A percentile compares a stretch with the other conserved stretches of the same genome.
Evolutionary conservation across 257 asterid genomes (phyloP).

Genomic region (Solanum infundibuliforme): DNA sequence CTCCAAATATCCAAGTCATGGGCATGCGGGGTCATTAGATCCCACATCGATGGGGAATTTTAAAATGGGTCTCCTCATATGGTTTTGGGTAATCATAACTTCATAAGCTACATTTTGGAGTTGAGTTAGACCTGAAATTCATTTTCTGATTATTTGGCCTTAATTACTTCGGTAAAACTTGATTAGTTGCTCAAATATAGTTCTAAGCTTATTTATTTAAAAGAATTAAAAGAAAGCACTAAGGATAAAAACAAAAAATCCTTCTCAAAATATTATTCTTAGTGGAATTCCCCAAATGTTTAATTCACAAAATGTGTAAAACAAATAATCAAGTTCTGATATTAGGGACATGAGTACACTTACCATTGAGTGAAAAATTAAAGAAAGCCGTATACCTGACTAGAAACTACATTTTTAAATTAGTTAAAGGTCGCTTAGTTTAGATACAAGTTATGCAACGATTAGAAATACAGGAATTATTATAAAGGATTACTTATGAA

Average conservation of each 20-base stretch:
- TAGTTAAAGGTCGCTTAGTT: not conserved
- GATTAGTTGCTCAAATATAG: not conserved
- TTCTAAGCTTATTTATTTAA: not conserved
- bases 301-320: not conserved
- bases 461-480: not conserved
- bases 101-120: not conserved
- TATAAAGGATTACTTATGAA: not conserved
- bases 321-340: not conserved
- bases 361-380: not conserved
- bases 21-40: not conserved
- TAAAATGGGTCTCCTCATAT: not conserved
- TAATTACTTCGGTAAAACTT: not conserved
- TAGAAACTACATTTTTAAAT: not conserved
- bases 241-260: not conserved
- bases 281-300: not conserved
- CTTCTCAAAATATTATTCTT: not conserved
- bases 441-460: not conserved
- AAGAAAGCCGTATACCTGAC: not conserved
- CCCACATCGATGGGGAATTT: not conserved
- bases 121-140: not conserved
- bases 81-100: not conserved
- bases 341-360: not conserved
- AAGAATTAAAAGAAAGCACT: not conserved
- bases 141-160: not conserved
- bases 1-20: not conserved